phyloP scores from a whole-genome alignment of 2,329 filamentous ascomycete genomes.

The Phialophora expanda region DNA sequence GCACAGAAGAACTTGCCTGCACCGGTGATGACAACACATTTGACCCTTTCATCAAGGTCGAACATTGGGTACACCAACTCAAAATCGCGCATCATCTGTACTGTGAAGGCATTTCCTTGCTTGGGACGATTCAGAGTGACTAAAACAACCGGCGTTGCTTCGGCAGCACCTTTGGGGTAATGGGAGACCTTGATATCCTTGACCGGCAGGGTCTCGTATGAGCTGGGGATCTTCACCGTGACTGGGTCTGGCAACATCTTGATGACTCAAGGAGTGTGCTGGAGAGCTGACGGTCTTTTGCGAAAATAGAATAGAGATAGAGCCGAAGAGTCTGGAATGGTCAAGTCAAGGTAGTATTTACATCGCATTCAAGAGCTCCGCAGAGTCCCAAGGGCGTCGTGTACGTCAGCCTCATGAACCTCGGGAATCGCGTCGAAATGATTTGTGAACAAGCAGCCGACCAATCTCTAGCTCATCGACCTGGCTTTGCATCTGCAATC shows the following conservation, averaged over 20 bases:
- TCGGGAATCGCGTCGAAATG: neutral
- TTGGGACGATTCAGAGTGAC: constrained; percentile 60
- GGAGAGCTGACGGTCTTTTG: neutral
- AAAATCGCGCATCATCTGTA: constrained; percentile 56
- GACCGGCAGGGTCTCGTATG: constrained; percentile 43
- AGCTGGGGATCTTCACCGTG: constrained; percentile 39
- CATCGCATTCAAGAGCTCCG: neutral
- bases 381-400: no score
- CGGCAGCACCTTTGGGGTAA: constrained; percentile 22
- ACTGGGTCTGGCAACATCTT: constrained; percentile 30
- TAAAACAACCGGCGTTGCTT: constrained; percentile 50
- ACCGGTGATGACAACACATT: constrained; percentile 61
- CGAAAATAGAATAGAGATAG: neutral
- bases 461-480: neutral
- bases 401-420: neutral
- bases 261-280: neutral
- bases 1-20: constrained; percentile 60
- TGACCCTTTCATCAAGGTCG: constrained; percentile 61
- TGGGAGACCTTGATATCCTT: constrained; percentile 30
- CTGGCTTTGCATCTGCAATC: neutral
- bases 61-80: constrained; percentile 53
- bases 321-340: neutral
- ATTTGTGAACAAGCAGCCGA: constrained; percentile 8
- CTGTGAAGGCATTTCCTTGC: constrained; percentile 65
- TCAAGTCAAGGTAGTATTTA: neutral